Percentiles rank a stretch among this genome's conserved stretches.
Evolutionary conservation across 176 grass and related monocot genomes (phyloP).

Genomic region (Guadua angustifolia): DNA sequence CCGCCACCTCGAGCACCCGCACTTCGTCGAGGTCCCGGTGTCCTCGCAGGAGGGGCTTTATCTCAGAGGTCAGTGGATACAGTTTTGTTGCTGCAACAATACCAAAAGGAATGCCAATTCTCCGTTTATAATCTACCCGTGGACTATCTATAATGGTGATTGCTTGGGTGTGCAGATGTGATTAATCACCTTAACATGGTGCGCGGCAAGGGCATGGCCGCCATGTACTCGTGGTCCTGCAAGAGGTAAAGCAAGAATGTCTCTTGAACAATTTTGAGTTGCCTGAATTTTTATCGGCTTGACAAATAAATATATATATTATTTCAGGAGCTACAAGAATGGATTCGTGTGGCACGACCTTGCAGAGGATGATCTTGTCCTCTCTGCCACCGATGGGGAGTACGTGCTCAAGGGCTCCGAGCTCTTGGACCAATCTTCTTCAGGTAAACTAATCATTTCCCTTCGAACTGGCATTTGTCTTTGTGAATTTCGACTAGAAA

Average conservation of each 20-base stretch:
- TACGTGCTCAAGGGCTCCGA: slow-evolving; percentile 97
- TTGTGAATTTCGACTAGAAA: background rate
- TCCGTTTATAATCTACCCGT: background rate
- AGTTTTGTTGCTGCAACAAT: background rate
- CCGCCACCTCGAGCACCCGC: slow-evolving; percentile 94
- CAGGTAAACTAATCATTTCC: slow-evolving; percentile 51
- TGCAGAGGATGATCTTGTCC: slow-evolving; percentile 75
- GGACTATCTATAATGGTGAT: slow-evolving; percentile 6
- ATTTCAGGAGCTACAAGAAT: slow-evolving; percentile 91
- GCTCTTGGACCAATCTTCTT: slow-evolving; percentile 66
- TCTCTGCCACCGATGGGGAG: slow-evolving; percentile 78
- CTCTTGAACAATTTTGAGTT: background rate
- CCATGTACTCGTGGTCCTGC: slow-evolving; percentile 96
- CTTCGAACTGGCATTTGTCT: background rate
- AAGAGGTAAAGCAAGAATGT: slow-evolving; percentile 61
- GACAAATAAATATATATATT: background rate
- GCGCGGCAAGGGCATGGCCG: slow-evolving; percentile 82
- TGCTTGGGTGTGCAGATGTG: slow-evolving; percentile 59
- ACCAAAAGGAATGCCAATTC: background rate
- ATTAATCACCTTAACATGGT: slow-evolving; percentile 79
- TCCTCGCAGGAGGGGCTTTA: slow-evolving; percentile 70
- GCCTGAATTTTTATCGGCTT: background rate
- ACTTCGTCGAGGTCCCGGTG: slow-evolving; percentile 92
- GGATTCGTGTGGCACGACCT: slow-evolving; percentile 99
- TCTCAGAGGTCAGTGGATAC: slow-evolving; percentile 65